Evolutionary conservation across 2,329 filamentous ascomycete genomes (phyloP).

Genomic region (Aspergillus sp.): DNA sequence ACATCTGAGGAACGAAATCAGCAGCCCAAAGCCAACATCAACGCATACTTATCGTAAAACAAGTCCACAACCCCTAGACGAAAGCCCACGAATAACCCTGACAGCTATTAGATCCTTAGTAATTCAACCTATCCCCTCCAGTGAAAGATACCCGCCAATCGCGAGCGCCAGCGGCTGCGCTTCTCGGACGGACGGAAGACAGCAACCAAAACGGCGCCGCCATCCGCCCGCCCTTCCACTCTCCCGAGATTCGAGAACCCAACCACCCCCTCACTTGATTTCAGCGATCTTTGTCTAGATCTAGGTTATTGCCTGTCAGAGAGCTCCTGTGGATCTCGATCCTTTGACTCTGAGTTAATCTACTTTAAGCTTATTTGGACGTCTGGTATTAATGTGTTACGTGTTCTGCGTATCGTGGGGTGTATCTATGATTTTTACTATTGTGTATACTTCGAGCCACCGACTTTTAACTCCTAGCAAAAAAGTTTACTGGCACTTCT

Average conservation of each 20-base stretch:
- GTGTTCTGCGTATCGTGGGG: constrained; percentile 1
- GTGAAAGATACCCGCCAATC: background rate
- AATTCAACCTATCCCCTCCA: background rate
- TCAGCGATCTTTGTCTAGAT: constrained; percentile 7
- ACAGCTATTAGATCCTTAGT: background rate
- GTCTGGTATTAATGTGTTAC: constrained; percentile 15
- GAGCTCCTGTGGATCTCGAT: constrained; percentile 22
- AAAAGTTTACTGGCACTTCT: background rate
- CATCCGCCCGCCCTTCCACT: constrained; percentile 6
- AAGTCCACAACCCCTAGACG: background rate
- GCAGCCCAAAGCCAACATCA: background rate
- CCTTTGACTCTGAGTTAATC: constrained; percentile 3
- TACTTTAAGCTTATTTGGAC: constrained; percentile 27
- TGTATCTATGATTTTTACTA: constrained; percentile 6
- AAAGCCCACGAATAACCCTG: background rate
- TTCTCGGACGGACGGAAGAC: constrained; percentile 30
- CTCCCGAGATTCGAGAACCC: constrained; percentile 13
- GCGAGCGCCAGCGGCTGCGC: background rate
- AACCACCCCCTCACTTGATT: constrained; percentile 5
- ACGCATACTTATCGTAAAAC: background rate
- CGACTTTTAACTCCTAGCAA: background rate
- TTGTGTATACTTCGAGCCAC: background rate
- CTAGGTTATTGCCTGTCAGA: constrained; percentile 1
- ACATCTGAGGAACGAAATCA: background rate
- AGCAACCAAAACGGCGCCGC: background rate